phyloP scores from a whole-genome alignment of 805 yeast genomes.

The Wickerhamiella dianesei region DNA sequence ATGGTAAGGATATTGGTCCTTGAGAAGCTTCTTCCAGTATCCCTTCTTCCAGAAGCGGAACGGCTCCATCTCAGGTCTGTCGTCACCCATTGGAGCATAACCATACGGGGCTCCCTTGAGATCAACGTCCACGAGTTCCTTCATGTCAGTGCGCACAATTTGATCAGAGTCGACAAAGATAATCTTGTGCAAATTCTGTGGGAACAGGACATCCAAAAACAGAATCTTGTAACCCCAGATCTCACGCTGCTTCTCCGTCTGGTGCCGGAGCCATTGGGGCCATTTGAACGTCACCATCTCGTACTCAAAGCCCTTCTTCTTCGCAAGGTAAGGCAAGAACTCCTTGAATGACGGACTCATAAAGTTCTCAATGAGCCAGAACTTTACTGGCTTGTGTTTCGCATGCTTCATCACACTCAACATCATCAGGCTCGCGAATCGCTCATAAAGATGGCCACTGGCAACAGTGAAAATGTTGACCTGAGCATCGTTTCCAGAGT shows the following conservation, averaged over 20 bases:
- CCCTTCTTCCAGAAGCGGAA: constrained; percentile 88
- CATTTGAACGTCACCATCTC: constrained; percentile 77
- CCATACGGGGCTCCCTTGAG: constrained; percentile 76
- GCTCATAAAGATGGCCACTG: constrained; percentile 67
- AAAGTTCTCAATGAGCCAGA: constrained; percentile 78
- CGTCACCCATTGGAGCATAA: constrained; percentile 76
- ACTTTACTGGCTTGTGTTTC: constrained; percentile 45
- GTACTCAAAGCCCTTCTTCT: constrained; percentile 47
- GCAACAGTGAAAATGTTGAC: constrained; percentile 74
- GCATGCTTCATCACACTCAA: constrained; percentile 59
- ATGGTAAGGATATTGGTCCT: constrained; percentile 43
- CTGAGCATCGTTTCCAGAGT: constrained; percentile 34
- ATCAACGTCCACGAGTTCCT: constrained; percentile 54
- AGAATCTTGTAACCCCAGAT: constrained; percentile 83
- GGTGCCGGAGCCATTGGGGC: constrained; percentile 82
- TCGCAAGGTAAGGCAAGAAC: constrained; percentile 47
- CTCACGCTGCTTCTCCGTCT: constrained; percentile 61
- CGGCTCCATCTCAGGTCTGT: constrained; percentile 67
- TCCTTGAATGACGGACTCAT: constrained; percentile 56
- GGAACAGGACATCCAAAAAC: constrained; percentile 77
- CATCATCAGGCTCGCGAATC: constrained; percentile 65
- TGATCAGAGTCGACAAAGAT: constrained; percentile 83
- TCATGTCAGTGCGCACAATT: constrained; percentile 60
- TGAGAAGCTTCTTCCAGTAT: constrained; percentile 63
- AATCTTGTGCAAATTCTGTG: constrained; percentile 57